Evolutionary conservation across 2,329 filamentous ascomycete genomes (phyloP).

Genomic region (Colletotrichum sojae): DNA sequence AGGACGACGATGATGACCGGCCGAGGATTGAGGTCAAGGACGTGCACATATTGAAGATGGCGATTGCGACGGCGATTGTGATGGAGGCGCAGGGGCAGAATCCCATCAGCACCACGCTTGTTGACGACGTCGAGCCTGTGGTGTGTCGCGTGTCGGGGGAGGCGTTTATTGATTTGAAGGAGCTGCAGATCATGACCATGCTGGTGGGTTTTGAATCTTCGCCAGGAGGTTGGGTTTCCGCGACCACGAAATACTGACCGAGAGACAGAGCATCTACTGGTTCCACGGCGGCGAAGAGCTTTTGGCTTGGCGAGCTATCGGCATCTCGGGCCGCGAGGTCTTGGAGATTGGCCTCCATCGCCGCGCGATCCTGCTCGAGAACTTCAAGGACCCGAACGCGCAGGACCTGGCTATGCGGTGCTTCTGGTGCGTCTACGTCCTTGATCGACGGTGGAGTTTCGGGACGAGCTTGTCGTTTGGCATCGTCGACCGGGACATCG

Average conservation of each 20-base stretch:
- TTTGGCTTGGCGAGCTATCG: conserved; percentile 63
- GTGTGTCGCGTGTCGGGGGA: conserved; percentile 46
- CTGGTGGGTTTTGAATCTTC: conserved; percentile 43
- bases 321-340: conserved; percentile 60
- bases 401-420: conserved; percentile 53
- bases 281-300: conserved; percentile 65
- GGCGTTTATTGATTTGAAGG: conserved; percentile 50
- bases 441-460: conserved; percentile 67
- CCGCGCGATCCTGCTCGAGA: conserved; percentile 57
- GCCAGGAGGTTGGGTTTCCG: no score
- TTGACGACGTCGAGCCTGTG: conserved; percentile 48
- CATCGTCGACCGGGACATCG: conserved; percentile 63
- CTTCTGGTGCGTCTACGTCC: conserved; percentile 67
- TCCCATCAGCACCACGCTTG: conserved; percentile 47
- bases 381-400: conserved; percentile 50
- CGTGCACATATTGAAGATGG: conserved; percentile 51
- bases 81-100: conserved; percentile 51
- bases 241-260: neutral
- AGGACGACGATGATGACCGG: conserved; percentile 5
- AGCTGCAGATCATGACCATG: conserved; percentile 51
- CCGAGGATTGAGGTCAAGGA: conserved; percentile 44
- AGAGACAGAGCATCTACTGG: conserved; percentile 55
- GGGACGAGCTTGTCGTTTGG: conserved; percentile 65
- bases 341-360: conserved; percentile 65
- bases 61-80: conserved; percentile 51